Percentiles rank a stretch among this genome's conserved stretches.
Conservation (phyloP, 108 stramenopile genomes). For the Cyclotella distinguenda region DNA sequence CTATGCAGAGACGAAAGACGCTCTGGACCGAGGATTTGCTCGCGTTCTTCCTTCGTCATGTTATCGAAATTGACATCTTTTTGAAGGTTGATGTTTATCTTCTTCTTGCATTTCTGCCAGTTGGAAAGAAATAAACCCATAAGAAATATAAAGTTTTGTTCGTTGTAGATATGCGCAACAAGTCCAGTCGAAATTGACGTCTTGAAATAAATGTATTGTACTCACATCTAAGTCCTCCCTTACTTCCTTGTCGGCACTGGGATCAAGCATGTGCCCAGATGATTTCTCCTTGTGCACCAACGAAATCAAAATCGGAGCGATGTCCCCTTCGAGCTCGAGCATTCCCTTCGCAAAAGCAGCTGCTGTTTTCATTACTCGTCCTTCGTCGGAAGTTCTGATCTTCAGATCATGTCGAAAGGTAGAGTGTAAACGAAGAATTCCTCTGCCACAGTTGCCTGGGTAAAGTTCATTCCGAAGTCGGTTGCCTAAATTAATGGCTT, state of each 20-base stretch:
- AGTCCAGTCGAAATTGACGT: background rate
- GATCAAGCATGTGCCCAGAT: slow-evolving; percentile 78
- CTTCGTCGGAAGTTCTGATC: slow-evolving; percentile 97
- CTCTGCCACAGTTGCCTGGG: slow-evolving; percentile 72
- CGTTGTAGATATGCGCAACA: background rate
- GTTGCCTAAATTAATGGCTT: slow-evolving; percentile 91
- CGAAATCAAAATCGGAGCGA: slow-evolving; percentile 98
- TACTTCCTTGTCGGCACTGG: slow-evolving; percentile 93
- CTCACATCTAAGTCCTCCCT: slow-evolving; percentile 75
- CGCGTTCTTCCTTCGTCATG: slow-evolving; percentile 62
- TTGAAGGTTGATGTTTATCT: slow-evolving; percentile 79
- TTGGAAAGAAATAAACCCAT: background rate
- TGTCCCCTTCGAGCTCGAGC: slow-evolving; percentile 94
- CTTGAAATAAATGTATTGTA: background rate
- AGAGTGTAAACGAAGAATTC: slow-evolving; percentile 95
- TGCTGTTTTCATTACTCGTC: slow-evolving; percentile 98
- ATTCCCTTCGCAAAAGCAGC: slow-evolving; percentile 86
- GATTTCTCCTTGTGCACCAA: slow-evolving; percentile 95
- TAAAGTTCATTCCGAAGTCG: slow-evolving; percentile 89
- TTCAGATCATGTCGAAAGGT: slow-evolving; percentile 99
- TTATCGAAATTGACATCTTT: slow-evolving; percentile 73
- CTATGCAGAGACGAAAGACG: slow-evolving; percentile 68
- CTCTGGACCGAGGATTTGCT: slow-evolving; percentile 75
- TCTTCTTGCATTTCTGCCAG: slow-evolving; percentile 72
- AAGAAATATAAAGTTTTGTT: background rate